phyloP scores from a whole-genome alignment of 345 rosid genomes.

The Aegle marmelos region DNA sequence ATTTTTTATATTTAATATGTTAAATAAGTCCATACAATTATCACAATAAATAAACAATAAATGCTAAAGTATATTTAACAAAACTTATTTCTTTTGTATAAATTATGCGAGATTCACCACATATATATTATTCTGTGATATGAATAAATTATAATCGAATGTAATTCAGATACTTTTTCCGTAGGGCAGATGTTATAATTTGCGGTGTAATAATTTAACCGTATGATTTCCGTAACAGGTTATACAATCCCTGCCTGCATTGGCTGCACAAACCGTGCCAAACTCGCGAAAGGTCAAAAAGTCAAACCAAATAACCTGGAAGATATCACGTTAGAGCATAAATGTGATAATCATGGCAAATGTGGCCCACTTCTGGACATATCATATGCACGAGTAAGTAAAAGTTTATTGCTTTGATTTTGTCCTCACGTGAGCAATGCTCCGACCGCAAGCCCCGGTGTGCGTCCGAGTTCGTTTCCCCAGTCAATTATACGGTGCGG shows the following conservation, averaged over 20 bases:
- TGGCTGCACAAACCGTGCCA: not conserved
- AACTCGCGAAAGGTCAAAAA: not conserved
- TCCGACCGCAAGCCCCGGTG: too few species aligned
- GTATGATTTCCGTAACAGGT: not conserved
- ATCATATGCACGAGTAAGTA: not conserved
- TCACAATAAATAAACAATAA: too few species aligned
- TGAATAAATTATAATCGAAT: too few species aligned
- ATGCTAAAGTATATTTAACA: too few species aligned
- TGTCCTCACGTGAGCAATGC: not conserved
- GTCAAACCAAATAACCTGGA: not conserved
- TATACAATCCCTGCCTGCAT: not conserved
- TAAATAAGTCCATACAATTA: too few species aligned
- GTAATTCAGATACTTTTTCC: too few species aligned
- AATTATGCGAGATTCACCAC: too few species aligned
- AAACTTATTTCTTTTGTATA: too few species aligned
- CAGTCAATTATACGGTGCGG: not conserved
- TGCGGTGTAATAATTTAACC: not conserved
- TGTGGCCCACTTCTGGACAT: slow-evolving; percentile 16
- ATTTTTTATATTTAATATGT: too few species aligned
- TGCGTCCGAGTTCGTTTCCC: not conserved
- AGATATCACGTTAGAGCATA: not conserved
- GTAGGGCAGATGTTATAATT: not conserved
- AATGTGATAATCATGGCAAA: slow-evolving; percentile 1
- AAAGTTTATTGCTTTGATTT: not conserved
- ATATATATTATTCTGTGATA: too few species aligned